Base-by-base conservation (phyloP, 2,329 filamentous ascomycete species). In the Didymella keratinophila region DNA sequence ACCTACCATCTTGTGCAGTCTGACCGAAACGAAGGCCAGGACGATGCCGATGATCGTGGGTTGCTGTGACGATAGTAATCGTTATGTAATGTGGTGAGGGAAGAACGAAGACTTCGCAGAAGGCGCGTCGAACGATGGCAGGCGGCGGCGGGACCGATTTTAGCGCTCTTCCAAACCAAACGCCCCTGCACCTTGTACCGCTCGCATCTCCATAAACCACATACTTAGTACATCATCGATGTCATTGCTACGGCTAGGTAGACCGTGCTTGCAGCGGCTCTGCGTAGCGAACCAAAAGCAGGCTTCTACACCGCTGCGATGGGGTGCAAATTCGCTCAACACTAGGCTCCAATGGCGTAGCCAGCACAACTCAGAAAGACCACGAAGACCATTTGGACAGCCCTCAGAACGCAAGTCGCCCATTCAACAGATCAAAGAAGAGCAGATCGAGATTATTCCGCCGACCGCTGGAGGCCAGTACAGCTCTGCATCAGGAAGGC, bases 331-430 rank as follows among this genome's bases (percentile, higher is more conserved):
- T 23, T 12, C 45, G 25, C 27, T 57, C 41, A 18, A 18, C 23
- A 52, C 12, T 25, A 34, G 44, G 43, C 39, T 50, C 18, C 58
- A 57, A 36, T 37, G 27, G 45, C 58, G 58, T 44, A 52, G 58
- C 32, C 58, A 60, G 43, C 52, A 55, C 54, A 52, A 32, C 23
- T 51, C 52, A 47, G 47, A 32, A 14, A 60, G 30, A 41, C 48
- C 48, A 25, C 53, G 51, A 54, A 50, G 45, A n/a, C 43, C 32
- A 37, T 46, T 48, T 20, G 43, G 56, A 41, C 45, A 56, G 39
- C 57, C 57, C 46, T 41, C 53, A 55, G 45, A 51, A 21, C 56
- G 27, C 41, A 58, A 61, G 23, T 47, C 57, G 25, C 37, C 53
- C 46, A 51, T 45, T 14, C 41, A 45, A 34, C 57, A 56, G 30